Evolutionary conservation across 352 stramenopile genomes (phyloP).

Genomic region (Peronospora belbahrii): DNA sequence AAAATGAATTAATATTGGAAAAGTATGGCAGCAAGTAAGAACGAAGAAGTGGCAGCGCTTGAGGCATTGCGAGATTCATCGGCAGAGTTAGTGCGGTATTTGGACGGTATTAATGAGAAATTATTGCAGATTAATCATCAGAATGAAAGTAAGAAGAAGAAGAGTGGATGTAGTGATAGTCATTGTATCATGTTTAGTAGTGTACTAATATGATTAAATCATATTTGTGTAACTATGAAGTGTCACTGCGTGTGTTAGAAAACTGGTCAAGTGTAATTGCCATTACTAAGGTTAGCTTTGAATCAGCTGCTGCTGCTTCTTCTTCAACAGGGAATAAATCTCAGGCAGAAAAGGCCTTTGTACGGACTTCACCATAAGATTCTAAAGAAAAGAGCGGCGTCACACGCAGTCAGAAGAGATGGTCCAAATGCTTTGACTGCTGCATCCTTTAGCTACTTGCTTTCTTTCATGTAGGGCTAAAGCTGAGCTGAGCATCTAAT

Average conservation of each 20-base stretch:
- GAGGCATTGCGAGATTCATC: constrained; percentile 74
- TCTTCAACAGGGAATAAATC: constrained; percentile 20
- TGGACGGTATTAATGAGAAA: constrained; percentile 71
- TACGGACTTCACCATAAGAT: constrained; percentile 40
- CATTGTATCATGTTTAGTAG: too few relatives aligned
- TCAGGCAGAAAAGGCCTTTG: constrained; percentile 41
- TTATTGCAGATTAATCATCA: constrained; percentile 71
- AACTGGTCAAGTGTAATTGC: constrained; percentile 79
- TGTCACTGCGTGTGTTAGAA: constrained; percentile 68
- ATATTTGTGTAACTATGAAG: constrained; percentile 23
- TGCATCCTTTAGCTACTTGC: neutral
- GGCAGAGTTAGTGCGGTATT: constrained; percentile 60
- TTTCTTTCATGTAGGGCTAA: neutral
- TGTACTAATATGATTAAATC: too few relatives aligned
- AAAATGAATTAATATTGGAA: neutral
- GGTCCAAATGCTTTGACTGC: neutral
- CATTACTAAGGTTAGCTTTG: constrained; percentile 46
- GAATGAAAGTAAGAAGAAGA: constrained; percentile 64
- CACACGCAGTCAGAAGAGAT: neutral
- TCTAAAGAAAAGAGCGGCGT: neutral
- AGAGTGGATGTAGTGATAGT: too few relatives aligned
- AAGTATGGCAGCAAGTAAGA: constrained; percentile 42
- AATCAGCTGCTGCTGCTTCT: constrained; percentile 20
- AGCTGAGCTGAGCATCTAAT: neutral
- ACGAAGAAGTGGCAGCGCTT: constrained; percentile 71